Evolutionary conservation across 148 eudicot species (phyloP).

Genomic region (Persicaria maculosa): DNA sequence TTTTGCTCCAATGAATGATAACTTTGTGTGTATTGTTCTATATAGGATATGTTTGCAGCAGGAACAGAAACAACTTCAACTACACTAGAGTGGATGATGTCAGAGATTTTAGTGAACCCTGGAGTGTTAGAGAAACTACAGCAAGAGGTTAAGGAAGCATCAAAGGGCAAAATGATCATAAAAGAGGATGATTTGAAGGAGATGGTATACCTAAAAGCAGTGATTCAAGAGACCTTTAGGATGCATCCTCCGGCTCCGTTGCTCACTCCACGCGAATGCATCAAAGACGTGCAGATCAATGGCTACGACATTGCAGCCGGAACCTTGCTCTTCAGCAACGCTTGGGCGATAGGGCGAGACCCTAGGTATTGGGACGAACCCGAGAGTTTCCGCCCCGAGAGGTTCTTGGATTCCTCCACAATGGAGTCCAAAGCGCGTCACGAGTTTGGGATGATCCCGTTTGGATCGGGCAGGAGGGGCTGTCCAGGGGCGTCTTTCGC

Average conservation of each 20-base stretch:
- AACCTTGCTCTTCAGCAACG: not conserved
- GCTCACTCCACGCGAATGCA: not conserved
- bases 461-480: not conserved
- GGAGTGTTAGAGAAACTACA: not conserved
- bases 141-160: not conserved
- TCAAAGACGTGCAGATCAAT: not conserved
- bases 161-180: not conserved
- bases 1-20: no score
- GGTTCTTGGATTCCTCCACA: not conserved
- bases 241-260: not conserved
- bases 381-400: not conserved
- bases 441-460: not conserved
- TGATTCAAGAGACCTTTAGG: not conserved
- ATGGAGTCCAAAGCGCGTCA: not conserved
- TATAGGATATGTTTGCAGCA: not conserved
- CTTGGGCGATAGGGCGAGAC: conserved; percentile 1
- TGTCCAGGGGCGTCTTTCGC: not conserved
- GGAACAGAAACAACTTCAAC: conserved; percentile 3
- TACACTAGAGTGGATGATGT: conserved; percentile 7
- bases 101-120: not conserved
- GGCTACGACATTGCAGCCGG: not conserved
- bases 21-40: not conserved
- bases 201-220: not conserved
- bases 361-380: not conserved
- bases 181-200: not conserved